phyloP scores from a whole-genome alignment of 108 stramenopile genomes.

The Skeletonema potamos region DNA sequence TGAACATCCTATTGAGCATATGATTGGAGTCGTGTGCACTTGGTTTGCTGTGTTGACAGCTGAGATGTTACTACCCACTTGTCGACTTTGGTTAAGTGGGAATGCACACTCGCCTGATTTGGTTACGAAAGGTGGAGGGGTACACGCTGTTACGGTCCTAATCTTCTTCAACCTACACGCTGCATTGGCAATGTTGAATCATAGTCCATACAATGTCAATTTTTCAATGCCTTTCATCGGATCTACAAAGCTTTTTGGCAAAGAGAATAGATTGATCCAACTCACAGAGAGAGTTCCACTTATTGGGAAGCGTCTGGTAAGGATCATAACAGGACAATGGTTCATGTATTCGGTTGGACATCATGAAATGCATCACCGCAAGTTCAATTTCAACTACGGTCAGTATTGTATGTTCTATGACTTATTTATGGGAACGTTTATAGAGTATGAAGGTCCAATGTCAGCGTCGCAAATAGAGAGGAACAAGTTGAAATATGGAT shows the following conservation, averaged over 20 bases:
- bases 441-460: constrained; percentile 72
- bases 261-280: constrained; percentile 1
- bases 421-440: constrained; percentile 68
- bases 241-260: constrained; percentile 13
- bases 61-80: constrained; percentile 22
- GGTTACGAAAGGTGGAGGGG: constrained; percentile 34
- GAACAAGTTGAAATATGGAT: constrained; percentile 7
- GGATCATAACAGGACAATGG: constrained; percentile 48
- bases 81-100: not conserved
- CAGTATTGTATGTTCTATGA: constrained; percentile 94
- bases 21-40: constrained; percentile 63
- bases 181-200: constrained; percentile 76
- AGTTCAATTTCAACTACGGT: constrained; percentile 89
- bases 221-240: constrained; percentile 52
- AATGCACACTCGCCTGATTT: constrained; percentile 2
- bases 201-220: constrained; percentile 64
- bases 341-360: constrained; percentile 68
- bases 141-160: constrained; percentile 62
- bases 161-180: constrained; percentile 76
- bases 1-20: constrained; percentile 92
- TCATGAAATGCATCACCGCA: constrained; percentile 95
- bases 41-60: constrained; percentile 58
- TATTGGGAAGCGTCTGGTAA: constrained; percentile 60
- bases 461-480: constrained; percentile 29
- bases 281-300: constrained; percentile 41